Evolutionary conservation across 495 filamentous ascomycete species (phyloP).

Genomic region (Xylaria scruposa): DNA sequence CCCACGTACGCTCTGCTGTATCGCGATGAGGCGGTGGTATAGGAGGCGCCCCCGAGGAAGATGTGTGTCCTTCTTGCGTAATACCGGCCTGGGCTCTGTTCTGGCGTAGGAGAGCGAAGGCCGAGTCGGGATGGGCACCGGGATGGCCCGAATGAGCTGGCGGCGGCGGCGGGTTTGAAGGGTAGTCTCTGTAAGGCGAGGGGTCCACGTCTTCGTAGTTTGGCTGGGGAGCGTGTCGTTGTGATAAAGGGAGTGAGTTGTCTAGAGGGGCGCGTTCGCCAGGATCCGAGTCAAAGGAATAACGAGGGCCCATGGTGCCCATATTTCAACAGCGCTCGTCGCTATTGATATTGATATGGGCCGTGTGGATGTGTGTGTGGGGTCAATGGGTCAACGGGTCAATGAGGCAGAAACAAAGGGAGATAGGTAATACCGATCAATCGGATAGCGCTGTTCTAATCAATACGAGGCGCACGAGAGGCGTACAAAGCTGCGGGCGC

Average conservation of each 20-base stretch:
- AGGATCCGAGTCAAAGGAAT: constrained; percentile 44
- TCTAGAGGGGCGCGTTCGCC: constrained; percentile 50
- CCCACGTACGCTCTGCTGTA: constrained; percentile 40
- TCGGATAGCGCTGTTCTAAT: not conserved
- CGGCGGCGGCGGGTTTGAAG: constrained; percentile 36
- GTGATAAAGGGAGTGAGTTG: constrained; percentile 29
- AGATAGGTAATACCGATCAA: constrained; percentile 20
- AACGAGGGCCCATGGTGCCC: constrained; percentile 37
- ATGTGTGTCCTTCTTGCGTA: constrained; percentile 19
- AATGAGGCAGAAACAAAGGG: constrained; percentile 19
- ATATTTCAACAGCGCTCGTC: constrained; percentile 7
- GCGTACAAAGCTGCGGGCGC: constrained; percentile 1
- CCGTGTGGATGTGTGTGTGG: constrained; percentile 6
- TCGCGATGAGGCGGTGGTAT: constrained; percentile 38
- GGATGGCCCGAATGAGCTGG: constrained; percentile 45
- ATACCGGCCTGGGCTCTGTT: constrained; percentile 29
- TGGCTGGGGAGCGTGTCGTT: constrained; percentile 25
- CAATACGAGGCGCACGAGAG: constrained; percentile 21
- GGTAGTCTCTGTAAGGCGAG: constrained; percentile 32
- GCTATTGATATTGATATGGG: constrained; percentile 12
- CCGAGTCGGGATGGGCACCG: constrained; percentile 39
- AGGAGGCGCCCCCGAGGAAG: constrained; percentile 37
- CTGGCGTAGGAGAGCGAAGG: constrained; percentile 19
- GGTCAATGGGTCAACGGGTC: constrained; percentile 5
- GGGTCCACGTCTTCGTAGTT: constrained; percentile 35